Percentiles rank a stretch among this genome's conserved stretches.
phyloP scores from a whole-genome alignment of 2,329 filamentous ascomycete genomes.

The Mycogone perniciosa region DNA sequence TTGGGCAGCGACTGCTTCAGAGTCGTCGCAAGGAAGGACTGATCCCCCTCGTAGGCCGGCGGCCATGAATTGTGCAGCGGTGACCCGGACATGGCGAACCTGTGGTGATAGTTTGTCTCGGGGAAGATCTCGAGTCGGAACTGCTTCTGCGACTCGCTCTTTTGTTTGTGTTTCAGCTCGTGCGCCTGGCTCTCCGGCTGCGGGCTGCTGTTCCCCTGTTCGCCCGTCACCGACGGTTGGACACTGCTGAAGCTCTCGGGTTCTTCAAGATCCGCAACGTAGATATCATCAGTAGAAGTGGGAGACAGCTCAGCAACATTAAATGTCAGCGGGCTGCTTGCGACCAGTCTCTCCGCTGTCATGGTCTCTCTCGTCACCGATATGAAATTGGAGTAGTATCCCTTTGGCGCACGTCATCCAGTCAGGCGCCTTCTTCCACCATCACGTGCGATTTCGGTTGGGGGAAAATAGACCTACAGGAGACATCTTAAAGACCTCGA shows the following conservation, averaged over 20 bases:
- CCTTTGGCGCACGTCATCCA: conserved; percentile 25
- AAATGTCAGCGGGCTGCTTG: conserved; percentile 42
- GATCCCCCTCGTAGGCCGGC: conserved; percentile 22
- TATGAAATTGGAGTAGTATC: conserved; percentile 43
- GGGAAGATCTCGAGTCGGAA: conserved; percentile 39
- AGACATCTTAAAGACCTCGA: conserved; percentile 45
- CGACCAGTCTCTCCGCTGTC: conserved; percentile 35
- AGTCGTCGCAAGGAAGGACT: conserved; percentile 31
- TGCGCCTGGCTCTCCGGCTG: conserved; percentile 7
- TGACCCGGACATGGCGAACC: conserved; percentile 27
- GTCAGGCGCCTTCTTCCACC: neutral
- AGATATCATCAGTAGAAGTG: conserved; percentile 22
- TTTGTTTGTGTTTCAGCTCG: conserved; percentile 18
- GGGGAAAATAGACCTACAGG: conserved; percentile 13
- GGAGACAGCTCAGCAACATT: conserved; percentile 27
- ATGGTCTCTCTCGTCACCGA: conserved; percentile 38
- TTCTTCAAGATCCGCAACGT: conserved; percentile 27
- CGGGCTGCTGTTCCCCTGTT: neutral
- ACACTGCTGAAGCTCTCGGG: conserved; percentile 12
- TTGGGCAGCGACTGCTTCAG: conserved; percentile 35
- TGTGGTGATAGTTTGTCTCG: conserved; percentile 34
- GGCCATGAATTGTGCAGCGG: conserved; percentile 40
- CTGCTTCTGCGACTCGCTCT: conserved; percentile 21
- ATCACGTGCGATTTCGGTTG: neutral
- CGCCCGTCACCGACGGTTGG: conserved; percentile 5